Conservation (phyloP, 495 filamentous ascomycete genomes). For the Tuber calosporum region DNA sequence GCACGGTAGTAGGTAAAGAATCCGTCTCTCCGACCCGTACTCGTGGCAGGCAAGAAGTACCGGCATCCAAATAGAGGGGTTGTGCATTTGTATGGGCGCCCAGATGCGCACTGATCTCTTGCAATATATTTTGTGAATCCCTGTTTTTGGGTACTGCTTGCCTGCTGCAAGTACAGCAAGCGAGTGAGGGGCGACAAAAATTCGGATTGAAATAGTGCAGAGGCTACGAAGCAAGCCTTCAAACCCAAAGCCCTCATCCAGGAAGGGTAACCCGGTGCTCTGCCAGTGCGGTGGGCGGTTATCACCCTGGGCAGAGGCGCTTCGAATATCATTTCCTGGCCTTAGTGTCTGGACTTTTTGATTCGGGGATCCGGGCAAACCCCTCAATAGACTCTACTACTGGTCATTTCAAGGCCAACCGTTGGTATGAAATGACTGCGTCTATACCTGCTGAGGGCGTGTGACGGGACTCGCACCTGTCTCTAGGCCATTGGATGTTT, state of each 20-base stretch:
- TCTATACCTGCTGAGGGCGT: neutral
- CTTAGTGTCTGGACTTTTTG: neutral
- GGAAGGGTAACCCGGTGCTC: neutral
- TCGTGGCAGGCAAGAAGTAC: too few relatives aligned
- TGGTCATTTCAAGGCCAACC: neutral
- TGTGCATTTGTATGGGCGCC: too few relatives aligned
- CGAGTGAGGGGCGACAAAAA: slow-evolving; percentile 4
- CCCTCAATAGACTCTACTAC: neutral
- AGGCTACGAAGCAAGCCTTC: neutral
- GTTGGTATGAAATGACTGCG: neutral
- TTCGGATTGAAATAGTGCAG: neutral
- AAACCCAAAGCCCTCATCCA: slow-evolving; percentile 1
- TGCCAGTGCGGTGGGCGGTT: neutral
- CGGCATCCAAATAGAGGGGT: too few relatives aligned
- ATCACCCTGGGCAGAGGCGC: neutral
- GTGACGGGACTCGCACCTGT: neutral
- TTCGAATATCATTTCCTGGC: neutral
- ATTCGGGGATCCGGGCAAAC: neutral
- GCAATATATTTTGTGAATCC: too few relatives aligned
- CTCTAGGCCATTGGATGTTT: neutral
- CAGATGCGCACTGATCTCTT: too few relatives aligned
- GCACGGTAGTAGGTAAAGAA: neutral
- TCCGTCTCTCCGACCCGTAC: neutral
- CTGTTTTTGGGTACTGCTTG: too few relatives aligned
- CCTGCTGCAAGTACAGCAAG: neutral